phyloP scores from a whole-genome alignment of 148 eudicot genomes.

The Chenopodium album region DNA sequence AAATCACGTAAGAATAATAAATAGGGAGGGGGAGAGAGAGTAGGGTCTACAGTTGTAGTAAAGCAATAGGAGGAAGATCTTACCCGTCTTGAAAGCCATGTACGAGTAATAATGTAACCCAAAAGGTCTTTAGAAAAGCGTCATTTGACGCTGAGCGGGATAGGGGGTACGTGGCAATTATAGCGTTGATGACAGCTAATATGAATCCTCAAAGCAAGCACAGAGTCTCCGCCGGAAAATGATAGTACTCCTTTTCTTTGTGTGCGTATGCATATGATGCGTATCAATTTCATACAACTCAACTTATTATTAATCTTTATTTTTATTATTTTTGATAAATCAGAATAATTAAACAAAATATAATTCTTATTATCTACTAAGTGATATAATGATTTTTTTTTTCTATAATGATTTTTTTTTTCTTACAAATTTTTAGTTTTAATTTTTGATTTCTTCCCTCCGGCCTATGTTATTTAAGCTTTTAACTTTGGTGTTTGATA shows the following conservation, averaged over 20 bases:
- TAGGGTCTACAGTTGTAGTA: slow-evolving; percentile 21
- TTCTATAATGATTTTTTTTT: no score
- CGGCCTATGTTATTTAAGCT: no score
- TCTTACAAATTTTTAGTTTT: no score
- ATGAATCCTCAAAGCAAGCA: slow-evolving; percentile 37
- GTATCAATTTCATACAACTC: background rate
- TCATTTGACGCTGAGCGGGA: slow-evolving; percentile 23
- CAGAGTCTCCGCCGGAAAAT: slow-evolving; percentile 41
- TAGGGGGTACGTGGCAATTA: slow-evolving; percentile 39
- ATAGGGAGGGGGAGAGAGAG: background rate
- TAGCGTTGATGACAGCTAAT: slow-evolving; percentile 43
- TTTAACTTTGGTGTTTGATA: no score
- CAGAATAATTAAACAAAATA: no score
- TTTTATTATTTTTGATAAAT: no score
- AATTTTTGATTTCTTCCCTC: no score
- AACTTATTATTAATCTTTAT: no score
- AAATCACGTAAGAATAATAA: background rate
- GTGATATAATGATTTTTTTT: no score
- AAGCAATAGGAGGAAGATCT: slow-evolving; percentile 29
- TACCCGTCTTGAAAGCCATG: slow-evolving; percentile 23
- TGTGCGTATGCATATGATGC: slow-evolving; percentile 15
- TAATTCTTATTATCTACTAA: no score
- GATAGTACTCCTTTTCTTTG: slow-evolving; percentile 11
- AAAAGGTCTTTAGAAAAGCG: slow-evolving; percentile 26
- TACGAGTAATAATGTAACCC: background rate